Evolutionary conservation across 805 yeast species (phyloP), one percentile per base, ranked within the genome.

Genomic region (Ogataea methanolica): DNA sequence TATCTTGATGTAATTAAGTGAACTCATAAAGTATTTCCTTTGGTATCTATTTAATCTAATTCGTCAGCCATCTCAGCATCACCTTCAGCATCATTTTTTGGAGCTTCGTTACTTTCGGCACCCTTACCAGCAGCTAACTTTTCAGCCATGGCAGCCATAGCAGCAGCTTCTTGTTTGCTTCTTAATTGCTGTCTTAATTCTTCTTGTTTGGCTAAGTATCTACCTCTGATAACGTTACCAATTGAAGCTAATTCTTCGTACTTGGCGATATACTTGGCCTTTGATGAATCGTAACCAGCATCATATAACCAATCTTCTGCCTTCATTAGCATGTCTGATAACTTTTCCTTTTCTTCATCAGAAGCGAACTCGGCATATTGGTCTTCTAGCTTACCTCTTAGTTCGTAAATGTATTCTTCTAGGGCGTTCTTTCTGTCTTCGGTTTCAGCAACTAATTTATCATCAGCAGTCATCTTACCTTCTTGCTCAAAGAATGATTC

Each of bases 281-380:
- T 91, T 64, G 91, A 79, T 54, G 97, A 81, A 70, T 94, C 99
- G 67, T 88, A 90, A 66, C 98, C 98, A 48, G 90, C 99, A 53
- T 87, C 96, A 72, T 94, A 94, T 64, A 94, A 82, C 99, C 99
- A 94, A 66, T 92, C 97, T 79, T 94, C 99, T 57, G 98, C 82
- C 69, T 83, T 85, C 64, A 77, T 68, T 67, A 94, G 79, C 78
- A 85, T 78, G 51, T 73, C 86, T 43, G 79, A 69, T 63, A 94
- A 78, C 65, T 79, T 86, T 55, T 73, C 74, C 81, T 92, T 92
- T 80, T 94, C 99, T 63, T 82, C 89, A 51, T 85, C 95, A 57
- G 86, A 78, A 49, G 97, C 97, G 67, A 91, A 94, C 61, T 76
- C 83, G 58, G 87, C 79, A 69, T 92, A 92, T 61, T 83, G 83